phyloP scores from a whole-genome alignment of 2,329 filamentous ascomycete species.

The Pestalotiopsis sp. region DNA sequence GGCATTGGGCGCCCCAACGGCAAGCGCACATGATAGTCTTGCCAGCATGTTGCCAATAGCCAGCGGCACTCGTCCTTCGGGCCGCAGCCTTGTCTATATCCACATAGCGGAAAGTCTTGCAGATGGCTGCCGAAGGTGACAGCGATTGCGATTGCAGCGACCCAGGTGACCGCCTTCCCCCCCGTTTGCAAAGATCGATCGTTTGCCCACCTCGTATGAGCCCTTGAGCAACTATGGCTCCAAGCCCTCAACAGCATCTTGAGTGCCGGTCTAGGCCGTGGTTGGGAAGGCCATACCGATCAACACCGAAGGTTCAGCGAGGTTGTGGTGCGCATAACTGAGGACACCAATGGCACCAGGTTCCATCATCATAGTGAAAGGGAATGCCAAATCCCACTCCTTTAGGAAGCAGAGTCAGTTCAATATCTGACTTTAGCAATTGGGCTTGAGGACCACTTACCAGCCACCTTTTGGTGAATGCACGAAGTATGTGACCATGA shows the following conservation, averaged over 20 bases:
- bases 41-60: no score
- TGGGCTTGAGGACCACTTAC: neutral
- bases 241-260: neutral
- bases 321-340: slow-evolving; percentile 7
- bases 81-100: no score
- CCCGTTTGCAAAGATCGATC: no score
- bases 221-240: neutral
- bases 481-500: slow-evolving; percentile 11
- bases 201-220: neutral
- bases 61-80: no score
- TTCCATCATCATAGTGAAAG: slow-evolving; percentile 10
- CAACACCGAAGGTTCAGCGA: neutral
- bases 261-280: neutral
- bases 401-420: neutral
- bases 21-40: no score
- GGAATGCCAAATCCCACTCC: neutral
- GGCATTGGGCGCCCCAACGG: no score
- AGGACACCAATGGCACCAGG: slow-evolving; percentile 5
- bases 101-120: no score
- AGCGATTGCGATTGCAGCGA: no score
- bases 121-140: no score
- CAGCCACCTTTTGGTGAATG: slow-evolving; percentile 10
- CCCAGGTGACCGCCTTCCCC: no score
- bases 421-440: neutral
- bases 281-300: slow-evolving; percentile 1